Conservation (phyloP, 2,329 filamentous ascomycete species). For the Aspergillus vadensis region DNA sequence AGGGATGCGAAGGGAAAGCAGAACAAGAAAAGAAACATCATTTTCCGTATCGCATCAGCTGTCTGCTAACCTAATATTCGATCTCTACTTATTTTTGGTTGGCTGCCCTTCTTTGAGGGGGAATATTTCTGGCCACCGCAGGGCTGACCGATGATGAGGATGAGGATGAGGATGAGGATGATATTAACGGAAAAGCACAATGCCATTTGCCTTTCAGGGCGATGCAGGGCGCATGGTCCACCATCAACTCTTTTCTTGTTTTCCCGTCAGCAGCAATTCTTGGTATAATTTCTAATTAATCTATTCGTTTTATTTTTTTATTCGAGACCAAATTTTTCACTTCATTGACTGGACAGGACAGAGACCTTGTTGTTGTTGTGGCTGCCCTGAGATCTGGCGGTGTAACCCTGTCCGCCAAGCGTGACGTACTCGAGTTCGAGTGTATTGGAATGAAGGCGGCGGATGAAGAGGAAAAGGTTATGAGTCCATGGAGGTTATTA, state of each 20-base stretch:
- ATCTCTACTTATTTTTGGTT: not conserved
- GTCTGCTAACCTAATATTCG: not conserved
- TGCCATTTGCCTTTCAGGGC: not conserved
- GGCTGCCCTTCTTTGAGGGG: not conserved
- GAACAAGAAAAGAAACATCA: not conserved
- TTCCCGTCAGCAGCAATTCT: too few species aligned
- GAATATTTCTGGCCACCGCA: not conserved
- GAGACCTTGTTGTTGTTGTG: slow-evolving; percentile 9
- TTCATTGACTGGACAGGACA: slow-evolving; percentile 3
- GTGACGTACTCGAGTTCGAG: slow-evolving; percentile 8
- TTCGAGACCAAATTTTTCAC: not conserved
- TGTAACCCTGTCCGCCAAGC: slow-evolving; percentile 24
- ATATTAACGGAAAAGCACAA: not conserved
- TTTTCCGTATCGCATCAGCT: not conserved
- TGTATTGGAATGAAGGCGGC: slow-evolving; percentile 1
- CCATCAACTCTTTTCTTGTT: not conserved
- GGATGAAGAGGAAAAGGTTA: not conserved
- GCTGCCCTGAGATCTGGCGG: slow-evolving; percentile 27
- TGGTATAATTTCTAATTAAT: too few species aligned
- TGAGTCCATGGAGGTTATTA: too few species aligned
- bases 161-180: too few species aligned
- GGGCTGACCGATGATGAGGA: not conserved
- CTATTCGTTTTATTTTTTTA: too few species aligned
- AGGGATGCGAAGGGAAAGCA: not conserved
- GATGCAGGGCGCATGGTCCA: slow-evolving; percentile 17